Evolutionary conservation across 1,284 basidiomycete species (phyloP), one percentile per base, ranked within the genome.

Genomic region (Ceratobasidium sp.): DNA sequence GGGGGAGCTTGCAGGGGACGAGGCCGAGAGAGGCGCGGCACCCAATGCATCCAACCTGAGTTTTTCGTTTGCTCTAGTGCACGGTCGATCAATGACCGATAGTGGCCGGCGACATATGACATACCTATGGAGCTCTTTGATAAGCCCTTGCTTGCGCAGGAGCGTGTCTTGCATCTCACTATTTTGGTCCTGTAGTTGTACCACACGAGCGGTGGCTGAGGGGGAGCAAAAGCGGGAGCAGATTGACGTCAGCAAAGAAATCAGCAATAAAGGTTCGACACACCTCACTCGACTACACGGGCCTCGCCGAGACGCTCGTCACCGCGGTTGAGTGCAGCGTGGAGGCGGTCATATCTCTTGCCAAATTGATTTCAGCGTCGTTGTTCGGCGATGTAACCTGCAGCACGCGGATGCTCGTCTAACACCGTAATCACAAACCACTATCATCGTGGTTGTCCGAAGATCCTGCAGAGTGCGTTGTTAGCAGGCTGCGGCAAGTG

Each of bases 321-420:
- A 8, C 71, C 71, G 51, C 59, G 71, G 29, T 74, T 74, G 59
- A 74, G 71, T 13, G 61, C 71, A 11, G 59, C 19, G 22, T 61
- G 71, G 22, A 74, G 61, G 2, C 71, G 71, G 61, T 74, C 71
- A 51, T 74, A 65, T 54, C 71, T 61, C 34, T 74, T 65, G 59
- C 71, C 71, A 29, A 65, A 61, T 65, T 65, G 61, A 65, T 74
- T 74, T 52, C 71, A 61, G 49, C 71, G 71, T 34, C 65, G 71
- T 46, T 74, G 71, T 61, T 74, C 71, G 71, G 71, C 71, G 59
- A n/a, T n/a, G n/a, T n/a, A n/a, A n/a, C n/a, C n/a, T n/a, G n/a
- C n/a, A n/a, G n/a, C n/a, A n/a, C n/a, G n/a, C n/a, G n/a, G n/a
- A n/a, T n/a, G n/a, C n/a, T n/a, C n/a, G n/a, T n/a, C n/a, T n/a